phyloP scores from a whole-genome alignment of 345 rosid species.

The Kandelia obovata region DNA sequence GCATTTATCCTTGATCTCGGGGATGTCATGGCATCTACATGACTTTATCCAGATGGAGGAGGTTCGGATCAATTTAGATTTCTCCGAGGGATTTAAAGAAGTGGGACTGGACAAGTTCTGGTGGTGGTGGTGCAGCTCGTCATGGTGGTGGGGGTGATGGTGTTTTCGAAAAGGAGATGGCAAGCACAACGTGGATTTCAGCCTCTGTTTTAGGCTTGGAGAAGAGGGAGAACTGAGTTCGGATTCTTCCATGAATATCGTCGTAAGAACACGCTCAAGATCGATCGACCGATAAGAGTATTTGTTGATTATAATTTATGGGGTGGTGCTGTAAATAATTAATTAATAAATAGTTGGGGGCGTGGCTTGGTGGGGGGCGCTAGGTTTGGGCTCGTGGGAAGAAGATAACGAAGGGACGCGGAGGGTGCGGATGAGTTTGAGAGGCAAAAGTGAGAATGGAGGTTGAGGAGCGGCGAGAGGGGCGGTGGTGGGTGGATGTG shows the following conservation, averaged over 20 bases:
- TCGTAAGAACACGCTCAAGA: no score
- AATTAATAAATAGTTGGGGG: no score
- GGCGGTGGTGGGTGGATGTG: background rate
- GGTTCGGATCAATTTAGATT: slow-evolving; percentile 16
- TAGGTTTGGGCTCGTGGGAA: no score
- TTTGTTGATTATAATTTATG: no score
- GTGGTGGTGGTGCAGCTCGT: background rate
- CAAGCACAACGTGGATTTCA: slow-evolving; percentile 25
- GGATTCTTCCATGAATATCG: slow-evolving; percentile 3
- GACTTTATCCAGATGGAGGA: slow-evolving; percentile 12
- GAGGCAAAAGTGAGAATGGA: background rate
- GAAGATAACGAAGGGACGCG: background rate
- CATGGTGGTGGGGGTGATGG: slow-evolving; percentile 3
- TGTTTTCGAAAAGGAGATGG: slow-evolving; percentile 22
- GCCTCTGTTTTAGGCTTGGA: slow-evolving; percentile 25
- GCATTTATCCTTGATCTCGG: slow-evolving; percentile 26
- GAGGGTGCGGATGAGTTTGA: background rate
- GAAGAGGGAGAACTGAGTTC: slow-evolving; percentile 12
- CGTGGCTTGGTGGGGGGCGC: no score
- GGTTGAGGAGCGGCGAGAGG: background rate
- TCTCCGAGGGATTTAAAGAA: background rate
- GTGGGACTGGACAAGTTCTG: background rate
- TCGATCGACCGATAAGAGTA: no score
- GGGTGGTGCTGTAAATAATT: no score
- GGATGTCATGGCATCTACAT: background rate